These are phyloP conservation scores for Anthracocystis setariae DNA, from an alignment of 1,284 basidiomycete genomes.

Conservation along the genomic window DNA sequence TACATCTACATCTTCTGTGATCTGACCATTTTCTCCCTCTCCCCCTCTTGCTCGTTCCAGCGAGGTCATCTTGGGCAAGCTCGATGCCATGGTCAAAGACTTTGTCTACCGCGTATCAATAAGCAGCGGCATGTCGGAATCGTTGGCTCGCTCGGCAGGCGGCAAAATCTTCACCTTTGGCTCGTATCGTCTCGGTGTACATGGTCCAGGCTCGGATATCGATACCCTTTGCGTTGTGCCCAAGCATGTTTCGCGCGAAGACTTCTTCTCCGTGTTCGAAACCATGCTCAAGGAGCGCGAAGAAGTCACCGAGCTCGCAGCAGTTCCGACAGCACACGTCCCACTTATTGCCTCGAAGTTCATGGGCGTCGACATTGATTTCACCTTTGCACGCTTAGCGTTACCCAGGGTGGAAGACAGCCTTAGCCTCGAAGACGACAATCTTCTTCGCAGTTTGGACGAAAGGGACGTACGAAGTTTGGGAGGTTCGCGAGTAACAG, in stretches of 20 bases:
- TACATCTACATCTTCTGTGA: too few relatives aligned
- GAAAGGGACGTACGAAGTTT: slow-evolving; percentile 94
- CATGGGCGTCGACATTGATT: slow-evolving; percentile 90
- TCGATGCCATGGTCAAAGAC: slow-evolving; percentile 88
- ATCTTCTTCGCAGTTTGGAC: slow-evolving; percentile 89
- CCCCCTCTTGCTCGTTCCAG: slow-evolving; percentile 69
- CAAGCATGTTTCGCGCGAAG: slow-evolving; percentile 91
- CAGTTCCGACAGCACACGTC: slow-evolving; percentile 94
- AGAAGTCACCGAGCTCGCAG: slow-evolving; percentile 87
- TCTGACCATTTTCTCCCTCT: background rate
- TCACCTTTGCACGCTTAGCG: slow-evolving; percentile 87
- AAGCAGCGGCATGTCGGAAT: slow-evolving; percentile 82
- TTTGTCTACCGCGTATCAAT: slow-evolving; percentile 89
- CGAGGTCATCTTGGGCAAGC: slow-evolving; percentile 89
- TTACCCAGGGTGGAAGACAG: slow-evolving; percentile 88
- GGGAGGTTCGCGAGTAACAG: slow-evolving; percentile 95
- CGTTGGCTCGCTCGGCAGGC: slow-evolving; percentile 84
- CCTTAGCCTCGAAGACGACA: slow-evolving; percentile 87
- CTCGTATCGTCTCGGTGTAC: slow-evolving; percentile 83
- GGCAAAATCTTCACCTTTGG: slow-evolving; percentile 99
- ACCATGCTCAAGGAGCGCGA: slow-evolving; percentile 86
- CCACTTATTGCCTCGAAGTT: slow-evolving; percentile 94
- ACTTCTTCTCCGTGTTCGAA: slow-evolving; percentile 94
- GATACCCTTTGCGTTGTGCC: slow-evolving; percentile 99
- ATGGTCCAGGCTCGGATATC: slow-evolving; percentile 95